These are phyloP conservation scores for Tetracladium setigerum DNA, from an alignment of 495 filamentous ascomycete genomes.

Conservation along the genomic window DNA sequence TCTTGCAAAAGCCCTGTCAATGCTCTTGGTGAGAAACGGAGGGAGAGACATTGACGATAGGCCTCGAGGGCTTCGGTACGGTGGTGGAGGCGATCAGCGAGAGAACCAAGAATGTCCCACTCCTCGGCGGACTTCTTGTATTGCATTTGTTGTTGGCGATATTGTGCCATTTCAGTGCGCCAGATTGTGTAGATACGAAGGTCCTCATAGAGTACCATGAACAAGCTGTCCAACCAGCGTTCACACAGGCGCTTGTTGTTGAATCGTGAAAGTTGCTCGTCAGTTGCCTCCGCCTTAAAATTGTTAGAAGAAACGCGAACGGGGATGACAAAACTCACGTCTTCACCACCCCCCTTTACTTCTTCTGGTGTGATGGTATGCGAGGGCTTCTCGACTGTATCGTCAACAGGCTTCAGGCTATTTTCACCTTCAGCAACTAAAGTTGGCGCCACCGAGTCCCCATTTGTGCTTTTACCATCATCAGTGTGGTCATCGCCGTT, in stretches of 20 bases:
- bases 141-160: constrained; percentile 76
- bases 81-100: constrained; percentile 89
- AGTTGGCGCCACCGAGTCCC: constrained; percentile 13
- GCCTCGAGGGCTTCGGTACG: constrained; percentile 84
- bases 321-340: constrained; percentile 43
- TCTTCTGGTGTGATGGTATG: constrained; percentile 76
- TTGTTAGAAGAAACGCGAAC: constrained; percentile 2
- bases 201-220: constrained; percentile 99
- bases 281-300: constrained; percentile 30
- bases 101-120: constrained; percentile 94
- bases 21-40: constrained; percentile 84
- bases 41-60: constrained; percentile 72
- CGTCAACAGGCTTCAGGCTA: constrained; percentile 12
- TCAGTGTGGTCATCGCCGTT: constrained; percentile 50
- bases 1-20: constrained; percentile 77
- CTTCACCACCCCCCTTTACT: constrained; percentile 71
- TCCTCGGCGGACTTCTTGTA: constrained; percentile 96
- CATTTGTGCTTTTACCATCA: constrained; percentile 32
- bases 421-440: constrained; percentile 20
- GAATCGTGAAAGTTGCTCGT: constrained; percentile 58
- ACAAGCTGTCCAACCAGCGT: constrained; percentile 95
- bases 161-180: constrained; percentile 95
- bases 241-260: constrained; percentile 96
- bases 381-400: constrained; percentile 53
- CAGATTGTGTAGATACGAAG: constrained; percentile 98